A percentile compares a stretch with the other conserved stretches of the same genome.
These are phyloP conservation scores for Lipomyces japonicus DNA, from an alignment of 805 yeast genomes.

Conservation along the genomic window DNA sequence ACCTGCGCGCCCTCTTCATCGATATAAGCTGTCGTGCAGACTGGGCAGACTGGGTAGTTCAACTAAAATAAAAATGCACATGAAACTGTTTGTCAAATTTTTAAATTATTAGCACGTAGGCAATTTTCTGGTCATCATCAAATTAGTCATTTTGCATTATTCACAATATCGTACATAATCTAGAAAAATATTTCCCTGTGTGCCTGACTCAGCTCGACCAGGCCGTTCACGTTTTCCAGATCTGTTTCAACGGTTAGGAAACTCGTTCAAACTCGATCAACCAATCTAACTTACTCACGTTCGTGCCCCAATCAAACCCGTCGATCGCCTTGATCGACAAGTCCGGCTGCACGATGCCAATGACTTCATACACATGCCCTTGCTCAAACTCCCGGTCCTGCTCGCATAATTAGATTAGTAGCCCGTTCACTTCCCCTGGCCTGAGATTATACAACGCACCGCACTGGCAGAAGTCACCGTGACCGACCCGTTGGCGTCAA, in stretches of 20 bases:
- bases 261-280: slow-evolving; percentile 34
- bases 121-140: too few species aligned
- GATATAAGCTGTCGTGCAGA: too few species aligned
- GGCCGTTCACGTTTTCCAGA: slow-evolving; percentile 19
- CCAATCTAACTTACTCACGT: slow-evolving; percentile 8
- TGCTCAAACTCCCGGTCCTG: slow-evolving; percentile 9
- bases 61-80: too few species aligned
- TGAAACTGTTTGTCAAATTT: too few species aligned
- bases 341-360: slow-evolving; percentile 38
- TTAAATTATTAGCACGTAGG: too few species aligned
- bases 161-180: too few species aligned
- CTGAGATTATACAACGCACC: too few species aligned
- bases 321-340: slow-evolving; percentile 30
- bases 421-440: background rate
- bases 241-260: slow-evolving; percentile 4
- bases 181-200: slow-evolving; percentile 14
- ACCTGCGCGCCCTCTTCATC: too few species aligned
- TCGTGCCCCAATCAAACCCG: slow-evolving; percentile 30
- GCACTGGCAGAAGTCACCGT: slow-evolving; percentile 27
- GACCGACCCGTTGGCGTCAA: slow-evolving; percentile 38
- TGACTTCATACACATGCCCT: slow-evolving; percentile 37
- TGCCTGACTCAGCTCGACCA: slow-evolving; percentile 18
- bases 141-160: too few species aligned
- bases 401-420: background rate
- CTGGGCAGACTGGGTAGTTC: too few species aligned